Evolutionary conservation across 352 stramenopile species (phyloP).

Genomic region (Globisporangium radiosum): DNA sequence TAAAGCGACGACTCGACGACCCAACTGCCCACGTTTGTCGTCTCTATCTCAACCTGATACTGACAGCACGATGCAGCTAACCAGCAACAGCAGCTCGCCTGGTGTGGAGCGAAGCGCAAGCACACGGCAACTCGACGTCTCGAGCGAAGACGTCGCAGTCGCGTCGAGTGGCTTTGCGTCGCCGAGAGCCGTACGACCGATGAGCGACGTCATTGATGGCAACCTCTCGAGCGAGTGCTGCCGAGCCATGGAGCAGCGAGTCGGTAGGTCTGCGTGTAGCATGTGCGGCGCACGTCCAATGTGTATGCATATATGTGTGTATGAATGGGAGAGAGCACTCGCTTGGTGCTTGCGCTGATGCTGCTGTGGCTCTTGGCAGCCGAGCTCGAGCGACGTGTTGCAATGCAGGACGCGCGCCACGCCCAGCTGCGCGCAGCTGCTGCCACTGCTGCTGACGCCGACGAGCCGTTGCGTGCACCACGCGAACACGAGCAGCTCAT

Average conservation of each 20-base stretch:
- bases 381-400: constrained; percentile 23
- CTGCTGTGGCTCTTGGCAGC: constrained; percentile 6
- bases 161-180: background rate
- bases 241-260: constrained; percentile 2
- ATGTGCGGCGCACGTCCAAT: too few species aligned
- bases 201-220: background rate
- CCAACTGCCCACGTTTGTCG: too few species aligned
- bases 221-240: background rate
- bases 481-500: constrained; percentile 26
- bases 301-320: too few species aligned
- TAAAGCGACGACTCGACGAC: too few species aligned
- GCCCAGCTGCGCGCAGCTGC: background rate
- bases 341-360: too few species aligned
- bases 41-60: too few species aligned
- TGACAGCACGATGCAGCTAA: too few species aligned
- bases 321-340: too few species aligned
- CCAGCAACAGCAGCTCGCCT: background rate
- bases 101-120: background rate
- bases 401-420: constrained; percentile 25
- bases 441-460: constrained; percentile 1
- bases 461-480: background rate
- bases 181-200: background rate
- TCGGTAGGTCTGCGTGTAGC: constrained; percentile 2
- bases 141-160: background rate
- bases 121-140: background rate